These are phyloP conservation scores for Ascochyta rabiei DNA, from an alignment of 2,329 filamentous ascomycete species.

Conservation along the genomic window DNA sequence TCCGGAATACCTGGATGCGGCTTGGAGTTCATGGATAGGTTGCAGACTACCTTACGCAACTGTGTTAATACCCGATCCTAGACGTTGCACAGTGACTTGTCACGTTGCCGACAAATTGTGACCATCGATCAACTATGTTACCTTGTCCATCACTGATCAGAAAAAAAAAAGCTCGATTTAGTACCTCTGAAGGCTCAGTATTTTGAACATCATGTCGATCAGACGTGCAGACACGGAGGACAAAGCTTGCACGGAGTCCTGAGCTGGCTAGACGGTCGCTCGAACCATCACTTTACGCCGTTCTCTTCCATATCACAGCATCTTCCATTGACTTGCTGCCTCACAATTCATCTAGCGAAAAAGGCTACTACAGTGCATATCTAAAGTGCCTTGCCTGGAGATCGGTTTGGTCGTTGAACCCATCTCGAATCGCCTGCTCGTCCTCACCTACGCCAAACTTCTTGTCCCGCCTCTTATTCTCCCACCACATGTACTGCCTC, in stretches of 20 bases:
- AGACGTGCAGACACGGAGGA: no score
- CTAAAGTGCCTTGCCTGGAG: conserved; percentile 41
- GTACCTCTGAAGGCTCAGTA: no score
- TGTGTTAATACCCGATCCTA: conserved; percentile 27
- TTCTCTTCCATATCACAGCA: no score
- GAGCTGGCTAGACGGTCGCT: no score
- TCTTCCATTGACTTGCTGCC: no score
- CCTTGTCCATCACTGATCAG: no score
- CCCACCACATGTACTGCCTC: conserved; percentile 39
- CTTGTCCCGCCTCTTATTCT: conserved; percentile 41
- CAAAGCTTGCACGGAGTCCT: no score
- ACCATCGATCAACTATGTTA: no score
- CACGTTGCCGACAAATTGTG: neutral
- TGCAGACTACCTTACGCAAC: conserved; percentile 27
- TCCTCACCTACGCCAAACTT: conserved; percentile 36
- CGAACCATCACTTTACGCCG: no score
- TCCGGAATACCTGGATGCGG: conserved; percentile 18
- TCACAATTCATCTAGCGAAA: neutral
- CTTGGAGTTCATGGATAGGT: conserved; percentile 32
- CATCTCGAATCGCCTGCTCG: conserved; percentile 40
- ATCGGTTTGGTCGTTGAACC: conserved; percentile 47
- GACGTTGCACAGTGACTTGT: neutral
- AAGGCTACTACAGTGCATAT: conserved; percentile 35
- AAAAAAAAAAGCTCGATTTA: no score
- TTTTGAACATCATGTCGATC: no score